Evolutionary conservation across 495 filamentous ascomycete genomes (phyloP), one percentile per base, ranked within the genome.

Genomic region (Chlorociboria aeruginascens): DNA sequence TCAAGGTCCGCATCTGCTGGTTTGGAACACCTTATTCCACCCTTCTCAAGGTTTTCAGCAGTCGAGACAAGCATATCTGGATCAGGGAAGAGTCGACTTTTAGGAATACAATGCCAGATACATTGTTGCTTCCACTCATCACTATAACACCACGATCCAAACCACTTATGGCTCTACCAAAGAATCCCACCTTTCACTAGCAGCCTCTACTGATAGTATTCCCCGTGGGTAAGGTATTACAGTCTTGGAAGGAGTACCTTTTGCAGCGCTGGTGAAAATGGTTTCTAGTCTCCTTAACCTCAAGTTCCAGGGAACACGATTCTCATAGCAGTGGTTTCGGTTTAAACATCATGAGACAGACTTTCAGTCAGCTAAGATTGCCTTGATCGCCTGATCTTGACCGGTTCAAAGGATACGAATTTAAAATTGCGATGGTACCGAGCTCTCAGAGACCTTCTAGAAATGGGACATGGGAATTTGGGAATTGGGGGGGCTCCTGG

Each of bases 401-500:
- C 32, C 65, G 51, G 57, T 1, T 40, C 14, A 7, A 45, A 35
- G 7, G 32, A 44, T 29, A 38, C 32, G 3, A 17, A 14, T 14
- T 45, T 17, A 11, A 43, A 68, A 11, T 59, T 83, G 2, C 81
- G 0, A 74, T 84, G 17, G 55, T 79, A 37, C 67, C 10, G 43
- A 52, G 14, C 36, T 52, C 10, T 46, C 13, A 2, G 49, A 52
- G 17, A 16, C 40, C 11, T 9, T 16, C 12, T 3, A 1, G 31
- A 8, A 12, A 40, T 20, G 16, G 49, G 49, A 12, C 16, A 36
- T 2, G 46, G 46, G 12, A 52, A 43, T 30, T 46, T 17, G 74
- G 76, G 9, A 89, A 88, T 50, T 73, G 74, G 2, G 74, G 2
- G 84, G 77, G 0, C 66, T 87, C 8, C 62, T 73, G 30, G 84